Base-by-base conservation (phyloP, 1,284 basidiomycete species). In the Naganishia sp. region DNA sequence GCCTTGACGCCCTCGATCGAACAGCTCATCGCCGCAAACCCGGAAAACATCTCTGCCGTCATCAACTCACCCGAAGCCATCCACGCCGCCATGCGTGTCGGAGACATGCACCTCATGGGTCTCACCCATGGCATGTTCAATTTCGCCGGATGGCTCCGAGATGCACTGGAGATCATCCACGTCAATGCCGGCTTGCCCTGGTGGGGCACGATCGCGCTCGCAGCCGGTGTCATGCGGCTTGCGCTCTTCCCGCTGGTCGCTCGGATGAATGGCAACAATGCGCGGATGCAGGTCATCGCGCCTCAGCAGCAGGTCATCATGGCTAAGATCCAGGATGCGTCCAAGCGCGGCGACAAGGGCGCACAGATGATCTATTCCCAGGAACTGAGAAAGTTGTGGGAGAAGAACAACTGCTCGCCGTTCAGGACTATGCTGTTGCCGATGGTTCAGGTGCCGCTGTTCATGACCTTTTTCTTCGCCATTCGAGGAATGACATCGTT, bases 391-490 rank as follows among this genome's bases (percentile, higher is more conserved):
- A 80, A 84, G 65, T 79, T 95, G 43, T 86, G 91, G 73, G 79
- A 84, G 71, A 84, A 88, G 66, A 85, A 90, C 47, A 86, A 89
- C 45, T 87, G 92, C 62, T 86, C 84, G 70, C 83, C 90, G 46
- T 72, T 83, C 53, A 82, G 83, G 46, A 83, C 87, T 68, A 72
- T 90, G 28, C 71, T 86, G 13, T 82, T 85, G 56, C 87, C 88
- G 7, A 75, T 92, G 63, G 72, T 88, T 3, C 92, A 96, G 76
- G 79, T 93, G 49, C 87, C 92, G 0, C 82, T 94, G 54, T 90
- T 91, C 69, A 81, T 97, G 55, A 87, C 88, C 32, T 83, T 93
- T 81, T 99, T 97, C 84, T 88, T 94, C 71, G 92, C 87, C 17
- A 77, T 97, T 54, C 86, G 87, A 75, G 81, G 81, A 45, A 84